Base-by-base conservation (phyloP, 441 rosid genomes). In the Isatis lusitanica region DNA sequence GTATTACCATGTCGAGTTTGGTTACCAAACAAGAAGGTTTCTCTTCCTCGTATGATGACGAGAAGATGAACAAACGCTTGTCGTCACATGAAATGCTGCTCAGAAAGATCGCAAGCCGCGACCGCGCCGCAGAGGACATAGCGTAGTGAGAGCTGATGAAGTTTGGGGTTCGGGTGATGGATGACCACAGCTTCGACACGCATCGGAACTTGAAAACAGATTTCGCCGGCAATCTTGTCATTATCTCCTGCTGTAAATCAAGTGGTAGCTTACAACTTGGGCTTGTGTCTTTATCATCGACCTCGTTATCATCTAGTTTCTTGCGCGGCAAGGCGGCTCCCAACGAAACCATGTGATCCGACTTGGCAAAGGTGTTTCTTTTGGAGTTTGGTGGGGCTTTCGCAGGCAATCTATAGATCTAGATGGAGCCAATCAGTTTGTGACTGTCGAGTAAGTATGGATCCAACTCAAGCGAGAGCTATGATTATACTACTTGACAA, bases 141-240 rank as follows among this genome's bases (percentile, higher is more conserved):
- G 59, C 11, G 48, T n/a, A 59, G 50, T 13, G n/a, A 6, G 56
- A 24, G 21, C 35, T 4, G 1, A 46, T 5, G 24, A 58, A 59
- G 3, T 5, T 12, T 16, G 36, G 50, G 74, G 39, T 70, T 60
- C 28, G 28, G 38, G 35, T 46, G 3, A 46, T 35, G 47, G 66
- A 58, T 46, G 16, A 46, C 65, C 73, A 69, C 35, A 5, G 46
- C 65, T 44, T 69, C 0, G 56, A 69, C 46, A 69, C 26, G 57
- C 56, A 33, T 69, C 0, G 13, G 36, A n/a, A 57, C 36, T 24
- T 69, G 5, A 57, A 8, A 31, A 57, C 15, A 57, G 35, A 57
- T 16, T 69, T 68, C 21, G 4, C 36, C 3, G 56, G 65, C 15
- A 57, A 43, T 18, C 56, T 43, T 9, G 35, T 68, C 15, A 68